phyloP scores from a whole-genome alignment of 257 asterid species.

The Plantago ovata region DNA sequence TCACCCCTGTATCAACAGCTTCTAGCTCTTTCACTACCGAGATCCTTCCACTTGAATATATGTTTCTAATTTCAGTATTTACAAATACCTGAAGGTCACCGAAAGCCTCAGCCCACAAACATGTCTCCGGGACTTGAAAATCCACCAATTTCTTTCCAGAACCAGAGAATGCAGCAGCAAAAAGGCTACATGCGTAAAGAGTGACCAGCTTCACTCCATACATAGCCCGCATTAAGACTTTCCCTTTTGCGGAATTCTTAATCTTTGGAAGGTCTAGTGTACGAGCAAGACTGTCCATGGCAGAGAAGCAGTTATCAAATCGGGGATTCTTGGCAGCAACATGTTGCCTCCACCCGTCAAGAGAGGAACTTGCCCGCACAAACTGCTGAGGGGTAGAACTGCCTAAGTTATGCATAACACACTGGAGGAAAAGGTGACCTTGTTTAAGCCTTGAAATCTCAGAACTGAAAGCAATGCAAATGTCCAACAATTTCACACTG shows the following conservation, averaged over 20 bases:
- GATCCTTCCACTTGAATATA: constrained; percentile 28
- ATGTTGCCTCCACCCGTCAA: constrained; percentile 75
- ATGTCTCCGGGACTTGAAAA: constrained; percentile 38
- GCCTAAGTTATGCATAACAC: constrained; percentile 48
- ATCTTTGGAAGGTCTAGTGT: constrained; percentile 70
- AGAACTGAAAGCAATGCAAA: constrained; percentile 72
- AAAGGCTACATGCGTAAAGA: constrained; percentile 55
- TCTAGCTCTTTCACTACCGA: constrained; percentile 63
- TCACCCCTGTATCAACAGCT: constrained; percentile 44
- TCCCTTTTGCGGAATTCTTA: constrained; percentile 76
- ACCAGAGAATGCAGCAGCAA: constrained; percentile 66
- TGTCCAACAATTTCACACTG: constrained; percentile 70
- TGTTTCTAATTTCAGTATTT: constrained; percentile 49
- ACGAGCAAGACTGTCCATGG: constrained; percentile 51
- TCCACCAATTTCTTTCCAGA: constrained; percentile 56
- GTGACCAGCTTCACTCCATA: constrained; percentile 72
- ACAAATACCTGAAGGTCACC: constrained; percentile 44
- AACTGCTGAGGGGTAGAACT: constrained; percentile 39
- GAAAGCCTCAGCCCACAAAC: constrained; percentile 66
- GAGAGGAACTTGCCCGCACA: constrained; percentile 49
- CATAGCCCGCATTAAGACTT: constrained; percentile 76
- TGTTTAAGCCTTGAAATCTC: constrained; percentile 74
- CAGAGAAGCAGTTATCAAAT: constrained; percentile 55
- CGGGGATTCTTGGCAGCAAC: constrained; percentile 60
- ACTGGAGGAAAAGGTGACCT: constrained; percentile 67